Evolutionary conservation across 176 grass and related monocot species (phyloP), one percentile per base, ranked within the genome.

Genomic region (Ensete glaucum): DNA sequence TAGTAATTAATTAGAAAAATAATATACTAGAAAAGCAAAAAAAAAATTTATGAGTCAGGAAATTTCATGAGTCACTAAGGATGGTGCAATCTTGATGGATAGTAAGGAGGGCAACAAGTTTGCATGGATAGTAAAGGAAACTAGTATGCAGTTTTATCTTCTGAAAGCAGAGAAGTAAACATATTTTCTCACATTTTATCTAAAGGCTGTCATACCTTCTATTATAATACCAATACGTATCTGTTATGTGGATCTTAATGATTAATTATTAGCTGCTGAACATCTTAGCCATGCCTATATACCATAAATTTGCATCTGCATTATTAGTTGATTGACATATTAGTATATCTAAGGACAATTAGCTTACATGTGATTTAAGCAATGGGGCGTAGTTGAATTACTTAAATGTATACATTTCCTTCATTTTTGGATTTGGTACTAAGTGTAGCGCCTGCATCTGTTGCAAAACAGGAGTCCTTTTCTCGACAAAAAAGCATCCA

Each of bases 401-500:
- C 22, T 12, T 48, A 21, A 9, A 50, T 70, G 9, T 19, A 2
- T 50, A 11, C 13, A 70, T 13, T n/a, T 70, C 17, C 25, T 14
- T 16, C 19, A 20, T 70, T 51, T 52, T 52, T 20, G 50, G 13
- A 17, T 3, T 50, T 70, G 8, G 13, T 70, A n/a, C 29, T 70
- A 70, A 70, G 3, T 50, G 27, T 70, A 8, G 21, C 17, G 2
- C 43, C 16, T 51, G 34, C 48, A 21, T 70, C 15, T 48, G 50
- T 24, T 65, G 48, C 27, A 70, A 62, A 78, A 73, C 85, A 99
- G 96, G 96, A 60, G 56, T 95, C 74, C 86, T 99, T 53, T 99
- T 99, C 79, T 86, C 85, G 62, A 94, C 88, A 16, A 99, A 94
- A 86, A 94, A 99, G 82, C 96, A 99, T 81, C 84, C 91, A 82